Percentiles rank a stretch among this genome's conserved stretches.
phyloP scores from a whole-genome alignment of 148 eudicot genomes.

The Chenopodium album region DNA sequence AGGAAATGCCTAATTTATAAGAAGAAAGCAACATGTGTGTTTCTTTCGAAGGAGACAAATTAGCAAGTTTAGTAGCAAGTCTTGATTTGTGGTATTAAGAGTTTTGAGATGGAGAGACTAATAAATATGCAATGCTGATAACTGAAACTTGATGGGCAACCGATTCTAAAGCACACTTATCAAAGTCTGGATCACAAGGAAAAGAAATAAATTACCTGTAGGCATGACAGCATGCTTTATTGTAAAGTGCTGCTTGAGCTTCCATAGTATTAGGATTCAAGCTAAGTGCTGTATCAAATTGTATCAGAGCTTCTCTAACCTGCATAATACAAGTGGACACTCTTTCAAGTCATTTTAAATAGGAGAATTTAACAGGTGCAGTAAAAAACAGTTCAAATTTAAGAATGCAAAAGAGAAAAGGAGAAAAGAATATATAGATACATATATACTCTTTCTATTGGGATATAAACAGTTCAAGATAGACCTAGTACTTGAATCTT shows the following conservation, averaged over 20 bases:
- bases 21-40: background rate
- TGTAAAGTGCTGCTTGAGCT: conserved; percentile 99
- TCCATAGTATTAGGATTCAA: conserved; percentile 79
- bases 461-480: background rate
- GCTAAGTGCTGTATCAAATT: conserved; percentile 86
- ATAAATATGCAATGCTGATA: background rate
- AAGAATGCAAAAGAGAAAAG: background rate
- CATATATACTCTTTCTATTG: background rate
- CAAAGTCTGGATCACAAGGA: background rate
- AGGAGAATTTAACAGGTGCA: background rate
- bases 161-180: background rate
- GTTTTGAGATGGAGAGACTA: too few species aligned
- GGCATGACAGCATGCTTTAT: conserved; percentile 99
- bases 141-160: background rate
- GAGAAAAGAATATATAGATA: background rate
- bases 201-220: conserved; percentile 56
- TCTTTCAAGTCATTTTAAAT: background rate
- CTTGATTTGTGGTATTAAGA: background rate
- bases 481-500: background rate
- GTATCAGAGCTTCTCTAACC: conserved; percentile 88
- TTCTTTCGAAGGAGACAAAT: background rate
- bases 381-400: background rate
- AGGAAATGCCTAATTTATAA: background rate
- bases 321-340: conserved; percentile 29
- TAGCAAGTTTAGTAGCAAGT: background rate